These are phyloP conservation scores for Volvariella volvacea DNA, from an alignment of 1,284 basidiomycete species.

Conservation along the genomic window DNA sequence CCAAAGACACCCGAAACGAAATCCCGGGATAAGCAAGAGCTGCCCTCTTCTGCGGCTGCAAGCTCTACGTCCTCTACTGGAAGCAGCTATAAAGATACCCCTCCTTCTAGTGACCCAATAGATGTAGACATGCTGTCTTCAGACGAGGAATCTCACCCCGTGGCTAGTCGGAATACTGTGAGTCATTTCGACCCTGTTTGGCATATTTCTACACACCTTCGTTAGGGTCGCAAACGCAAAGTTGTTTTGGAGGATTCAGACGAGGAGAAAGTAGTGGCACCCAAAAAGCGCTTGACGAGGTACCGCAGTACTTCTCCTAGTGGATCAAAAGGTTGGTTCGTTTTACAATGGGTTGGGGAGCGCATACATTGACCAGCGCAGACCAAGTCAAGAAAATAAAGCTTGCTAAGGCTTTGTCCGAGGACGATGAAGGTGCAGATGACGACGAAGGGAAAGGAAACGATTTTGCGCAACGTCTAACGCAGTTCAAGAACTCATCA, in stretches of 20 bases:
- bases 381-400: conserved; percentile 47
- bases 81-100: conserved; percentile 39
- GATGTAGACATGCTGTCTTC: conserved; percentile 66
- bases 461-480: conserved; percentile 53
- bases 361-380: conserved; percentile 8
- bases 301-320: conserved; percentile 7
- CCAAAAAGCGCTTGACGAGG: conserved; percentile 19
- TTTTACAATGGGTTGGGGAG: conserved; percentile 3
- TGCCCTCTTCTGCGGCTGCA: conserved; percentile 30
- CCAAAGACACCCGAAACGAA: conserved; percentile 33
- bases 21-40: conserved; percentile 17
- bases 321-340: conserved; percentile 14
- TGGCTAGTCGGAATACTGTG: conserved; percentile 8
- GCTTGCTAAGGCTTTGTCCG: conserved; percentile 32
- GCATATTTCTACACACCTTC: conserved; percentile 18
- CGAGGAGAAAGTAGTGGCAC: conserved; percentile 36
- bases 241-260: conserved; percentile 64
- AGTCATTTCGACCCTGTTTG: conserved; percentile 1
- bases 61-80: conserved; percentile 42
- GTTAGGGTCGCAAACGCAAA: conserved; percentile 51
- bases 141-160: conserved; percentile 32
- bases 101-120: conserved; percentile 69
- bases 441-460: conserved; percentile 33
- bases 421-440: conserved; percentile 40
- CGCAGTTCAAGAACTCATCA: conserved; percentile 55